Evolutionary conservation across 306 rosid genomes (phyloP), one percentile per base, ranked within the genome.

Genomic region (Mimosa pudica): DNA sequence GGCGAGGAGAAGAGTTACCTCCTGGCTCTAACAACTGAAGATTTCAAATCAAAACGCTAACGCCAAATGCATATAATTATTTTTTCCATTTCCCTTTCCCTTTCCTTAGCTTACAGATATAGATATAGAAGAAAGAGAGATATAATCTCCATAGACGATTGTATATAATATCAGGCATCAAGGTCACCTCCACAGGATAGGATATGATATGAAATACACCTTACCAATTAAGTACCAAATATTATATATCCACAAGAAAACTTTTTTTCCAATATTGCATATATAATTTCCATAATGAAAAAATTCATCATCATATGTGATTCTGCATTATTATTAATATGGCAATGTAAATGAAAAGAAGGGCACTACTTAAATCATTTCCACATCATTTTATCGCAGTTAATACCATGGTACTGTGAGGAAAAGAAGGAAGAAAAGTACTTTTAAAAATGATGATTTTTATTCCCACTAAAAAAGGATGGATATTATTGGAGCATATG

Each of bases 121-220:
- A 0, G 42, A 14, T 51, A 13, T 51, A 54, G 30, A 5, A 54
- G 16, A 55, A 55, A 16, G 2, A 17, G 57, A 55, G 30, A 55
- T 20, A 55, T 54, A 1, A 5, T n/a, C 30, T 55, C n/a, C 17
- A 55, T 7, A 2, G n/a, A 51, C 14, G n/a, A 51, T 12, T 4
- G 11, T 47, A 47, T 47, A 10, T 11, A 71, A 10, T 11, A 71
- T 72, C 76, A 49, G 47, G 30, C 30, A 24, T 51, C 64, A 51
- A 35, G 20, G 76, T 72, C 76, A 72, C 62, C 47, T 51, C 76
- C 41, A 16, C 45, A 13, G 81, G 75, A 11, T 77, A 33, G 38
- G 66, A 68, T 14, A 35, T 20, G 69, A 68, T 8, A 7, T 48
- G 73, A 30, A 47, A 2, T 46, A 10, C 49, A 46, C 11, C 49